These are phyloP conservation scores for Eucalyptus guilfoylei DNA, from an alignment of 345 rosid genomes.

Conservation along the genomic window DNA sequence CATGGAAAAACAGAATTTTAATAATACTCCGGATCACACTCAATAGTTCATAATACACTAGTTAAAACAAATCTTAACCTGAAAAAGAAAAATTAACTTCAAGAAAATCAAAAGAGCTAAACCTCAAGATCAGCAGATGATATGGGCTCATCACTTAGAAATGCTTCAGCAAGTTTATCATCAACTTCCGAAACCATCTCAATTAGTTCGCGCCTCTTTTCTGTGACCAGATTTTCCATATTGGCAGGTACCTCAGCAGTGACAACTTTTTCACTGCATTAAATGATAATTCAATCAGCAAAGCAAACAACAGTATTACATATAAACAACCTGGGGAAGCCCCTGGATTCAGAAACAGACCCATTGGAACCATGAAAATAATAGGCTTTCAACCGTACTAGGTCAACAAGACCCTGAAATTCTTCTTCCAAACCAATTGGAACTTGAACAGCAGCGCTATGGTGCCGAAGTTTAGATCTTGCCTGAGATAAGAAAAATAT, in stretches of 20 bases:
- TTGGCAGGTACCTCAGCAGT: constrained; percentile 65
- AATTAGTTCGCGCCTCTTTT: constrained; percentile 77
- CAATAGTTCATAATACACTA: not conserved
- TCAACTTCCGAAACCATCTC: constrained; percentile 96
- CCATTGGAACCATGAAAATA: constrained; percentile 85
- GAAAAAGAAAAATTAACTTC: not conserved
- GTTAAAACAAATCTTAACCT: not conserved
- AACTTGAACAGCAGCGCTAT: constrained; percentile 94
- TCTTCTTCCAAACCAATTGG: constrained; percentile 94
- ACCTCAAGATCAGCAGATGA: constrained; percentile 81
- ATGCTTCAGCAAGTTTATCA: constrained; percentile 80
- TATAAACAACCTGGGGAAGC: not conserved
- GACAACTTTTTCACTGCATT: constrained; percentile 74
- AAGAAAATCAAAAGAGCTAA: not conserved
- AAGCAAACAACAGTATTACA: not conserved
- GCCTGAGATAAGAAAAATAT: constrained; percentile 33
- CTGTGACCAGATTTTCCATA: constrained; percentile 67
- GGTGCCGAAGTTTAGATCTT: constrained; percentile 88
- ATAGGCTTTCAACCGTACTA: constrained; percentile 58
- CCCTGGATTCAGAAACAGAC: constrained; percentile 23
- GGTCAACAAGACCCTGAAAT: constrained; percentile 85
- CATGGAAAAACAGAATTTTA: not conserved
- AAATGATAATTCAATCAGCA: not conserved
- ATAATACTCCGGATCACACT: not conserved
- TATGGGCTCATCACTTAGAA: constrained; percentile 82